These are phyloP conservation scores for Aspergillus ruber DNA, from an alignment of 2,329 filamentous ascomycete genomes.

Conservation along the genomic window DNA sequence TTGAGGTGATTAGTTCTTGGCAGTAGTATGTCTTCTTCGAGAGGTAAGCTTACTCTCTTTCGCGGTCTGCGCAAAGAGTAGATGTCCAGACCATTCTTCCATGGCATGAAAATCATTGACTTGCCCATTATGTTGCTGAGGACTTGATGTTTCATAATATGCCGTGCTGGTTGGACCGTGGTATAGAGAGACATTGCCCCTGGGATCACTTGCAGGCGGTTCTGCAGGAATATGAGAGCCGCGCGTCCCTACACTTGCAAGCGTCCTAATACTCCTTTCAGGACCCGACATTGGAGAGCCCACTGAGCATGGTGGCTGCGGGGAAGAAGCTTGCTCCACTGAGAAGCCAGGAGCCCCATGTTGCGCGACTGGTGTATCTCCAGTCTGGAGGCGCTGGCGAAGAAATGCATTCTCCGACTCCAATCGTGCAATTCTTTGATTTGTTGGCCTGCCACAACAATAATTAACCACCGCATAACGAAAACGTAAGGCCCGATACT, in stretches of 20 bases:
- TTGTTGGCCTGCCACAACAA: conserved; percentile 16
- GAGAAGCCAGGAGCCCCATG: conserved; percentile 1
- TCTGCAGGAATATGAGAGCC: conserved; percentile 11
- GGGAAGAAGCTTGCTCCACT: too few relatives aligned
- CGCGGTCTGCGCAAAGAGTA: conserved; percentile 19
- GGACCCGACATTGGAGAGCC: background rate
- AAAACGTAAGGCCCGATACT: background rate
- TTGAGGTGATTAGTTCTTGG: background rate
- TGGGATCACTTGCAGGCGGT: conserved; percentile 10
- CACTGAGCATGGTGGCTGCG: too few relatives aligned
- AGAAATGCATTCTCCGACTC: conserved; percentile 20
- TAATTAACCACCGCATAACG: background rate
- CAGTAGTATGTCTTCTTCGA: background rate
- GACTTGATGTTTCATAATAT: conserved; percentile 13
- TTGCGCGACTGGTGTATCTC: background rate
- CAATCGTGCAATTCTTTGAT: conserved; percentile 18
- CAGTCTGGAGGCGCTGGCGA: conserved; percentile 8
- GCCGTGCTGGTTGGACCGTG: conserved; percentile 19
- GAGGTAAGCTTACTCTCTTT: conserved; percentile 14
- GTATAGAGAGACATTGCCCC: conserved; percentile 12
- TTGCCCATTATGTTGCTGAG: too few relatives aligned
- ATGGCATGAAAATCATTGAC: conserved; percentile 2
- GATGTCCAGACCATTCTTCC: conserved; percentile 14
- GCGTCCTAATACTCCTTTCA: conserved; percentile 5
- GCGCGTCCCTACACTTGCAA: conserved; percentile 6